Conservation (phyloP, 176 grass and related monocot genomes). For the bread wheat (Triticum aestivum) region IWGSC_CS_RefSeq_v2.1 NC_057810.1:565551143-565551642, state of each 20-base stretch:
- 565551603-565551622: conserved; percentile 25
- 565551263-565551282: not conserved
- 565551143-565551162: conserved; percentile 73
- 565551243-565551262: conserved; percentile 37
- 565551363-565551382: conserved; percentile 85
- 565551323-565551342: not conserved
- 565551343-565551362: conserved; percentile 11
- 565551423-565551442: conserved; percentile 81
- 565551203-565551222: conserved; percentile 76
- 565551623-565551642: conserved; percentile 77
- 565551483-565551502: not conserved
- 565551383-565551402: conserved; percentile 76
- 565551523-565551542: not conserved
- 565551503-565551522: not conserved
- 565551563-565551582: not conserved
- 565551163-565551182: conserved; percentile 75
- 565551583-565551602: not conserved
- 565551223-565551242: conserved; percentile 83
- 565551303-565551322: not conserved
- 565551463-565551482: not conserved
- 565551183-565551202: conserved; percentile 83
- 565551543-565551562: not conserved
- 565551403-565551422: conserved; percentile 70
- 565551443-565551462: conserved; percentile 76
- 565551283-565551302: not conserved